A percentile compares a stretch with the other conserved stretches of the same genome.
phyloP scores from a whole-genome alignment of 139 green algal species.

The Ettlia oleoabundans region DNA sequence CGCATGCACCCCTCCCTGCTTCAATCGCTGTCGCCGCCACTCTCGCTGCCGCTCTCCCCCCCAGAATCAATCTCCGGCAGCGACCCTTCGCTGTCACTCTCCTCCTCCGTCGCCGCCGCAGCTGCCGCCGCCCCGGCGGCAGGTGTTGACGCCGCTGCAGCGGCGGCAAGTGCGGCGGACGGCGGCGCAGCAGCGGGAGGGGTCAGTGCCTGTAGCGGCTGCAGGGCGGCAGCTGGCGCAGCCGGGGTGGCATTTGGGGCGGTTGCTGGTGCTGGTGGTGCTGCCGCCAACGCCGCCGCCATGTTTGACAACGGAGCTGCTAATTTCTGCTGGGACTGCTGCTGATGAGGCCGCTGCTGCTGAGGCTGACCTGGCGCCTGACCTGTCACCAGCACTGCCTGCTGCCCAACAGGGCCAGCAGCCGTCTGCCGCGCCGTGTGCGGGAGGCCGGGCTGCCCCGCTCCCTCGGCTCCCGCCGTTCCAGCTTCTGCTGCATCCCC shows the following conservation, averaged over 20 bases:
- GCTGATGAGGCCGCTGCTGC: neutral
- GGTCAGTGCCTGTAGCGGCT: neutral
- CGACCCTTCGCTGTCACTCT: constrained; percentile 62
- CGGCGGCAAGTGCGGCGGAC: neutral
- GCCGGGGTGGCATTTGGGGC: neutral
- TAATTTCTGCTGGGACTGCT: neutral
- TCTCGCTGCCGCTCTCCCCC: constrained; percentile 7
- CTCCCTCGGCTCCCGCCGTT: neutral
- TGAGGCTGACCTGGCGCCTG: neutral
- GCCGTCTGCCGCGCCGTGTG: neutral
- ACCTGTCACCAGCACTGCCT: neutral
- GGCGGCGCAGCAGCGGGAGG: neutral
- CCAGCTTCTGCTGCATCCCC: no score
- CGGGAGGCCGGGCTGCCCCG: no score
- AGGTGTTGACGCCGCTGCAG: neutral
- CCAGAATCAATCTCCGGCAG: constrained; percentile 77
- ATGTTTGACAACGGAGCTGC: neutral
- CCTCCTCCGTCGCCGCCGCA: constrained; percentile 45
- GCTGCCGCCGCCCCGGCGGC: neutral
- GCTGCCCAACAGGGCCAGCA: neutral
- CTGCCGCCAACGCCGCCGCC: neutral
- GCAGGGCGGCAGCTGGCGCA: neutral
- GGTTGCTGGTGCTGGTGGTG: neutral
- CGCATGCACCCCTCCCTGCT: neutral
- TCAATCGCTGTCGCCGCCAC: neutral